Conservation (phyloP, 2,329 filamentous ascomycete species). For the Neurospora sp. region DNA sequence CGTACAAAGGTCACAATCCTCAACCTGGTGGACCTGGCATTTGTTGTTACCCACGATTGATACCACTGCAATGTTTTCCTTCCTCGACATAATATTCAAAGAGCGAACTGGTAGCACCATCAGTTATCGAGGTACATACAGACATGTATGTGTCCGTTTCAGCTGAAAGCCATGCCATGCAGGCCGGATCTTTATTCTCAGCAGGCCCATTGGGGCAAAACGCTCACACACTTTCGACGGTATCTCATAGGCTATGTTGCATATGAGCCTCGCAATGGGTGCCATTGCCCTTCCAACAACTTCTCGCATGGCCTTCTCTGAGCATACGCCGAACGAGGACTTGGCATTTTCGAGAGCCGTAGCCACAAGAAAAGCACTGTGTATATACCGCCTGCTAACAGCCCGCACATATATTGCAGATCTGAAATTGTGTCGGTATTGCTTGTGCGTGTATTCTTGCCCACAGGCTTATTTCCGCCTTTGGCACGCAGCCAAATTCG, state of each 20-base stretch:
- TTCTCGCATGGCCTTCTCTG: background rate
- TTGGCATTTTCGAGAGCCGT: background rate
- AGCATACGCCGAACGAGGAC: background rate
- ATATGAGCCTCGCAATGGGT: background rate
- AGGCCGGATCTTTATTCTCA: background rate
- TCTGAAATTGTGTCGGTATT: no score
- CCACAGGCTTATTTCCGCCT: background rate
- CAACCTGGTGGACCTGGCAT: background rate
- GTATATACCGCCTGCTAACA: constrained; percentile 1
- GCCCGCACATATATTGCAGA: constrained; percentile 1
- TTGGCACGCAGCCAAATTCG: background rate
- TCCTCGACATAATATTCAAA: constrained; percentile 1
- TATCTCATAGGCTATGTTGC: background rate
- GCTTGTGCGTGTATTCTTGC: background rate
- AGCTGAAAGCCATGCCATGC: background rate
- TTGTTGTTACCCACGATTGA: background rate
- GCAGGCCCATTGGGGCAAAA: background rate
- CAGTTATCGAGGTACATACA: background rate
- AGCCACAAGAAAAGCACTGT: background rate
- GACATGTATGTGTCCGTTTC: background rate
- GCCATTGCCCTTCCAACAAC: background rate
- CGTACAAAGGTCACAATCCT: background rate
- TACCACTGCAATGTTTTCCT: background rate
- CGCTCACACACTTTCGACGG: background rate
- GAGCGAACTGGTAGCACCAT: constrained; percentile 10